A percentile compares a stretch with the other conserved stretches of the same genome.
Conservation (phyloP, 805 yeast species). For the Tetrapisispora nanseiensis region DNA sequence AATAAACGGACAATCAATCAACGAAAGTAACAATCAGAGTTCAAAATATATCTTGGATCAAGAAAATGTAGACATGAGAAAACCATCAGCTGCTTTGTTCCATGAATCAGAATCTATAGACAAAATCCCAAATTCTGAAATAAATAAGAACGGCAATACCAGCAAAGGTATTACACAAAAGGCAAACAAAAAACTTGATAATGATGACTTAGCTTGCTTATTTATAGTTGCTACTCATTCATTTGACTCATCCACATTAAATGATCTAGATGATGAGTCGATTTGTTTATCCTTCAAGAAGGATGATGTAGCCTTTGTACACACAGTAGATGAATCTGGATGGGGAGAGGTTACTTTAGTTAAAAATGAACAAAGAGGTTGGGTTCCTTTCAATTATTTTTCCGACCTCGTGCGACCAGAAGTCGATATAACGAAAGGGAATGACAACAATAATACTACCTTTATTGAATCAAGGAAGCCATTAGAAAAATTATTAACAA, state of each 20-base stretch:
- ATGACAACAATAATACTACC: neutral
- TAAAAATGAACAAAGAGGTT: constrained; percentile 56
- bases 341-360: constrained; percentile 81
- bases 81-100: neutral
- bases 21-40: neutral
- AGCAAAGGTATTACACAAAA: neutral
- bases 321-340: constrained; percentile 69
- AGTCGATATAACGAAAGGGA: neutral
- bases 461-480: constrained; percentile 37
- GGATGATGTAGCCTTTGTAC: constrained; percentile 67
- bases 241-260: constrained; percentile 48
- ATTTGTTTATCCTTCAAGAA: constrained; percentile 65
- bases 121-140: neutral
- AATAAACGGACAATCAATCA: neutral
- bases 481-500: constrained; percentile 43
- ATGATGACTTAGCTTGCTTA: constrained; percentile 37
- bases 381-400: constrained; percentile 83
- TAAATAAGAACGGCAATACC: neutral
- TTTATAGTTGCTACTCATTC: constrained; percentile 51
- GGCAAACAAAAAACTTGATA: neutral
- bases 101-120: neutral
- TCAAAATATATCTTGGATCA: neutral
- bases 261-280: constrained; percentile 55
- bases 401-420: constrained; percentile 30
- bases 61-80: neutral